Conservation (phyloP, 192 early-diverging fungal species). For the Chytriomyces confervae region DNA sequence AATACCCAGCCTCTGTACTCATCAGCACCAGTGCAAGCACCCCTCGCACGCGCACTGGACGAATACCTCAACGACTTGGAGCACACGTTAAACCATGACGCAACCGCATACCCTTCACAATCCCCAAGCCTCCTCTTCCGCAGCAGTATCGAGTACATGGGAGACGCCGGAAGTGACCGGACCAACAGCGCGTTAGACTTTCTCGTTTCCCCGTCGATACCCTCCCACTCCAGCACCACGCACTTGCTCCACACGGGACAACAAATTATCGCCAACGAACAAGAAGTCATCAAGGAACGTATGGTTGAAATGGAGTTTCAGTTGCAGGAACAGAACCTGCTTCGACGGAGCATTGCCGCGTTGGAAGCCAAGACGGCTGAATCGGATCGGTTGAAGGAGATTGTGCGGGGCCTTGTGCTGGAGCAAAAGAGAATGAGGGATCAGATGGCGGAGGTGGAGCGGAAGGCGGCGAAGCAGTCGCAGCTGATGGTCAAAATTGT, state of each 20-base stretch:
- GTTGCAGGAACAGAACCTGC: not conserved
- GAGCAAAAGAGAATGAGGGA: not conserved
- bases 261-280: not conserved
- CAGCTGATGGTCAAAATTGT: conserved; percentile 3
- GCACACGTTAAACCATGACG: not conserved
- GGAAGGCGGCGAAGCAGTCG: not conserved
- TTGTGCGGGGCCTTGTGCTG: not conserved
- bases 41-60: not conserved
- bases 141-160: not conserved
- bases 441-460: not conserved
- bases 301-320: conserved; percentile 2
- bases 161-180: not conserved
- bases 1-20: not conserved
- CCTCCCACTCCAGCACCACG: too few species aligned
- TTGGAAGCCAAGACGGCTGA: not conserved
- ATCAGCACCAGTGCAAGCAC: not conserved
- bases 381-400: not conserved
- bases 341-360: not conserved
- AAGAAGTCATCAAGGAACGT: not conserved
- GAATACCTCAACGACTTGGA: not conserved
- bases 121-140: not conserved
- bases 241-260: not conserved
- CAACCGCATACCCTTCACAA: not conserved
- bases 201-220: not conserved
- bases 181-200: not conserved